These are phyloP conservation scores for Aureobasidium lini DNA, from an alignment of 2,329 filamentous ascomycete genomes.

Conservation along the genomic window DNA sequence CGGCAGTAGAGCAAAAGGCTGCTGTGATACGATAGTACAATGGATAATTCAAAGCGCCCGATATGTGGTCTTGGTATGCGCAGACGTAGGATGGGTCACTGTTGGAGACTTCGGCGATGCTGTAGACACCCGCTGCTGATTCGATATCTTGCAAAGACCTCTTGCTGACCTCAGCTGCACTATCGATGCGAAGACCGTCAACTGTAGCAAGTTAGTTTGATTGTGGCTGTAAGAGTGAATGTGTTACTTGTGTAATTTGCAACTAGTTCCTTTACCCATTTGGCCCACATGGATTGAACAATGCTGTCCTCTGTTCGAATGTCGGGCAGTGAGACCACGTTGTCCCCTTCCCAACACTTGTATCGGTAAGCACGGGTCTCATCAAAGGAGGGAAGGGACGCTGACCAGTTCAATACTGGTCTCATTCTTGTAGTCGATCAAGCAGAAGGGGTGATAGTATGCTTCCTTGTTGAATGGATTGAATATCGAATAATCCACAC, in stretches of 20 bases:
- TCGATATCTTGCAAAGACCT: constrained; percentile 33
- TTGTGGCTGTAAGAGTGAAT: neutral
- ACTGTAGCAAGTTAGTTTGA: constrained; percentile 25
- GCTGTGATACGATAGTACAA: constrained; percentile 32
- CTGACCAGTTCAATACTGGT: constrained; percentile 25
- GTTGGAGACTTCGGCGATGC: constrained; percentile 38
- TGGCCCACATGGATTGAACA: constrained; percentile 46
- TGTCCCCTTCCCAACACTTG: constrained; percentile 34
- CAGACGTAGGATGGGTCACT: constrained; percentile 31
- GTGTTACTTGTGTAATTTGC: constrained; percentile 45
- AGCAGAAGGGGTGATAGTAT: constrained; percentile 47
- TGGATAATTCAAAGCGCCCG: constrained; percentile 40
- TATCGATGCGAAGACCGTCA: constrained; percentile 45
- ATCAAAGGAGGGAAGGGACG: rapidly evolving
- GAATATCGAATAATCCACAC: constrained; percentile 29
- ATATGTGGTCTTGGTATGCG: constrained; percentile 34
- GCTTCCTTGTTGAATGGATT: constrained; percentile 35
- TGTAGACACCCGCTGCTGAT: constrained; percentile 27
- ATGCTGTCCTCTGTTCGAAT: constrained; percentile 46
- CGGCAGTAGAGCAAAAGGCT: constrained; percentile 29
- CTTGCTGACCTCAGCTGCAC: constrained; percentile 36
- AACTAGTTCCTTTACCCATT: constrained; percentile 53
- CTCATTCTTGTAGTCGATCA: constrained; percentile 46
- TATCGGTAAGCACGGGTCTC: neutral
- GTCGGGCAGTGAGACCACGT: constrained; percentile 51